These are phyloP conservation scores for Aspergillus phoenicis DNA, from an alignment of 2,329 filamentous ascomycete genomes.

Conservation along the genomic window DNA sequence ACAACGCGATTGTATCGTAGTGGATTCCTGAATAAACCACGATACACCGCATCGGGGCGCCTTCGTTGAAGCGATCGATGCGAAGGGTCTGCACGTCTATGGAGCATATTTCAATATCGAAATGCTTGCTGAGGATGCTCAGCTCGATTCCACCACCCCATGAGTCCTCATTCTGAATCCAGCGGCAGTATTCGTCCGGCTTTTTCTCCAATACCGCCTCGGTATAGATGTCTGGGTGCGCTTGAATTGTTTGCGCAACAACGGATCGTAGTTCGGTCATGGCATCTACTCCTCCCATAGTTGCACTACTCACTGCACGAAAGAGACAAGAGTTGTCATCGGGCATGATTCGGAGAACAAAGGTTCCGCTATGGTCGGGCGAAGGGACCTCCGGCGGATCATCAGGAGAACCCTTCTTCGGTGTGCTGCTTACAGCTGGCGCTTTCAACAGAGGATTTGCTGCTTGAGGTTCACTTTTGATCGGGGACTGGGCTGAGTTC, in stretches of 20 bases:
- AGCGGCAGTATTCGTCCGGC: constrained; percentile 75
- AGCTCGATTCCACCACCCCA: constrained; percentile 95
- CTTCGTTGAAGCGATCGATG: constrained; percentile 78
- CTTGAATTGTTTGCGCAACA: constrained; percentile 76
- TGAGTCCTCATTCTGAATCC: constrained; percentile 76
- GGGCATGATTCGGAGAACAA: constrained; percentile 88
- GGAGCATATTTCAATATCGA: constrained; percentile 81
- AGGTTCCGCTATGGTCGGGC: constrained; percentile 57
- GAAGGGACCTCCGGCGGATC: constrained; percentile 66
- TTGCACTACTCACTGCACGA: constrained; percentile 78
- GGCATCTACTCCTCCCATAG: constrained; percentile 67
- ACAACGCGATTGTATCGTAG: constrained; percentile 85
- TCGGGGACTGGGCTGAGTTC: constrained; percentile 19
- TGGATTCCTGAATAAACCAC: constrained; percentile 91
- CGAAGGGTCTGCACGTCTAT: constrained; percentile 74
- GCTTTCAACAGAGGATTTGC: constrained; percentile 22
- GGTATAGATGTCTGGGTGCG: constrained; percentile 71
- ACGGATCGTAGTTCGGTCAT: constrained; percentile 75
- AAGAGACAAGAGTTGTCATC: constrained; percentile 97
- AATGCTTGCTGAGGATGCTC: constrained; percentile 79
- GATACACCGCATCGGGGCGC: constrained; percentile 68
- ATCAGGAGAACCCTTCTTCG: constrained; percentile 46
- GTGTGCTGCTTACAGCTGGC: constrained; percentile 45
- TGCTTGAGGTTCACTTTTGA: constrained; percentile 17
- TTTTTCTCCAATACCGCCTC: constrained; percentile 74